Conservation (phyloP, 2,329 filamentous ascomycete genomes). For the Colletotrichum gloeosporioides region DNA sequence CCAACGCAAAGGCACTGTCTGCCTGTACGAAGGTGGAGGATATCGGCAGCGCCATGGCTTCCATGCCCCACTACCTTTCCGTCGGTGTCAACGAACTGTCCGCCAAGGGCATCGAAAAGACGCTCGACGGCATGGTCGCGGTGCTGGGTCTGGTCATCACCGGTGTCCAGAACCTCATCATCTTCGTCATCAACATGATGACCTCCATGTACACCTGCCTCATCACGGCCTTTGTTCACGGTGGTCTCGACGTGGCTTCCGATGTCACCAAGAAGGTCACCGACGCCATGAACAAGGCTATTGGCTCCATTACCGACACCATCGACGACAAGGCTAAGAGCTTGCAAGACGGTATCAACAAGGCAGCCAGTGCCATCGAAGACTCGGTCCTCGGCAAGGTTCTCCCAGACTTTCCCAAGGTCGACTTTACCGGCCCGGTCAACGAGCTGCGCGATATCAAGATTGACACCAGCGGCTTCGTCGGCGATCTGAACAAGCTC, state of each 20-base stretch:
- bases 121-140: conserved; percentile 79
- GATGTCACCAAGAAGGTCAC: conserved; percentile 59
- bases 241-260: conserved; percentile 73
- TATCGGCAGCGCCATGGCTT: conserved; percentile 93
- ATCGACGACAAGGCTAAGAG: conserved; percentile 64
- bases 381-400: conserved; percentile 56
- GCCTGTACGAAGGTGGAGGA: conserved; percentile 93
- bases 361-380: conserved; percentile 49
- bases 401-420: conserved; percentile 46
- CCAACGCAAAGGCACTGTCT: conserved; percentile 81
- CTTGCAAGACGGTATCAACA: conserved; percentile 53
- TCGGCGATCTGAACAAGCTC: conserved; percentile 72
- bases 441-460: conserved; percentile 72
- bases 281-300: conserved; percentile 52
- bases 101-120: conserved; percentile 78
- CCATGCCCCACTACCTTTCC: conserved; percentile 96
- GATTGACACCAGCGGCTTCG: conserved; percentile 69
- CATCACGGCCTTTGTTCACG: conserved; percentile 81
- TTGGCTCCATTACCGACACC: conserved; percentile 60
- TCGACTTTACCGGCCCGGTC: conserved; percentile 72
- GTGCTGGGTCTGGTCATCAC: conserved; percentile 82
- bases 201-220: conserved; percentile 91
- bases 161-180: conserved; percentile 83
- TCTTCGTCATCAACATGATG: conserved; percentile 93
- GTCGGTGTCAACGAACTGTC: conserved; percentile 87